These are phyloP conservation scores for Pichia manshurica DNA, from an alignment of 805 yeast genomes.

Conservation along the genomic window DNA sequence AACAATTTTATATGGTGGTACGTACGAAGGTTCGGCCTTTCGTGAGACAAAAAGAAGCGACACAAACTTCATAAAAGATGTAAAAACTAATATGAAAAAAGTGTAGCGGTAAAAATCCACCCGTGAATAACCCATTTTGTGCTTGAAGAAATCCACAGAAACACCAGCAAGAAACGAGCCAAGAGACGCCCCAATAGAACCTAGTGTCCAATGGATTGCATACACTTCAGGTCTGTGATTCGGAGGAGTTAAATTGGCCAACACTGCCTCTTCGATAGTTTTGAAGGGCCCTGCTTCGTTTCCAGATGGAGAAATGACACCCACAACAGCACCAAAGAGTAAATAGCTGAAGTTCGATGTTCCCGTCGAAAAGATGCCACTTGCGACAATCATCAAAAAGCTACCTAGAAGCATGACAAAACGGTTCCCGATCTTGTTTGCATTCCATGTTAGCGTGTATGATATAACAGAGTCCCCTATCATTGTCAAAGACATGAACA, in stretches of 20 bases:
- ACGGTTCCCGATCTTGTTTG: constrained; percentile 66
- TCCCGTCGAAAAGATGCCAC: constrained; percentile 52
- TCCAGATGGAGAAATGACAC: constrained; percentile 86
- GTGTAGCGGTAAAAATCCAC: constrained; percentile 49
- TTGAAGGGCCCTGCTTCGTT: constrained; percentile 90
- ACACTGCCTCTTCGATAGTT: constrained; percentile 75
- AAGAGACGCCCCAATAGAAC: constrained; percentile 66
- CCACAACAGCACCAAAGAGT: constrained; percentile 67
- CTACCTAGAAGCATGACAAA: constrained; percentile 59
- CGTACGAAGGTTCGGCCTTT: constrained; percentile 42
- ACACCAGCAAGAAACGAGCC: constrained; percentile 66
- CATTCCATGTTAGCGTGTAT: constrained; percentile 67
- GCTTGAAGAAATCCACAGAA: constrained; percentile 42
- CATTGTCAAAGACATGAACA: constrained; percentile 76
- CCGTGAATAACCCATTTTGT: constrained; percentile 28
- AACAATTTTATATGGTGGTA: constrained; percentile 20
- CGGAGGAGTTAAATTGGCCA: constrained; percentile 71
- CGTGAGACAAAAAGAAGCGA: constrained; percentile 46
- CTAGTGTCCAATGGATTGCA: constrained; percentile 66
- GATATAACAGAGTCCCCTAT: constrained; percentile 75
- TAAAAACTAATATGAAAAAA: constrained; percentile 48
- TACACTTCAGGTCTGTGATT: constrained; percentile 63
- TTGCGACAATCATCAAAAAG: constrained; percentile 62
- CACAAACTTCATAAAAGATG: constrained; percentile 48
- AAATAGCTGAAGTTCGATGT: constrained; percentile 49